Evolutionary conservation across 73 alveolate genomes (phyloP).

Genomic region (Tetrahymena elliotti): DNA sequence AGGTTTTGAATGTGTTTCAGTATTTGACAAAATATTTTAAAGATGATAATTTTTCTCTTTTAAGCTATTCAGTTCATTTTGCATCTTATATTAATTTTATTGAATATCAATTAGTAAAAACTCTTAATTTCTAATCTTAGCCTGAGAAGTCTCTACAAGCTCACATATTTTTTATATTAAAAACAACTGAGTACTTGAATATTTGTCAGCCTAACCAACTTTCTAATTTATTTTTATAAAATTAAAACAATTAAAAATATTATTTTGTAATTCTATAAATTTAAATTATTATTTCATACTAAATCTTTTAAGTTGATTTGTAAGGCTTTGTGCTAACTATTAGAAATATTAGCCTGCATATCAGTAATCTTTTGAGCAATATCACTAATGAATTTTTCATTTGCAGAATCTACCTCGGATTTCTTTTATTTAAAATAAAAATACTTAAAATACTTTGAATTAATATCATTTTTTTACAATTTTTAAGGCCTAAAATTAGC

Average conservation of each 20-base stretch:
- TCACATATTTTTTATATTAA: not conserved
- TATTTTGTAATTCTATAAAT: no score
- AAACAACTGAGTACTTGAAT: not conserved
- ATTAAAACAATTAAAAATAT: no score
- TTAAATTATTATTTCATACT: no score
- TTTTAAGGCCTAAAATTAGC: not conserved
- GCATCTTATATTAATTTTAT: not conserved
- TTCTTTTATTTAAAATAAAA: not conserved
- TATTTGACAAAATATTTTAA: not conserved
- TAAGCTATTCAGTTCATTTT: not conserved
- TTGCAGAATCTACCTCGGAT: not conserved
- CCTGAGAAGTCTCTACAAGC: not conserved
- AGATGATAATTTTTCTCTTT: not conserved
- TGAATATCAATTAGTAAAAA: not conserved
- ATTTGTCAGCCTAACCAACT: not conserved
- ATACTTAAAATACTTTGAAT: not conserved
- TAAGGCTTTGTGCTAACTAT: not conserved
- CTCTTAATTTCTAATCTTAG: not conserved
- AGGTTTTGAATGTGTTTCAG: not conserved
- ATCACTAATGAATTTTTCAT: not conserved
- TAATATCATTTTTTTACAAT: not conserved
- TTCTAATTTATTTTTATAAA: not conserved
- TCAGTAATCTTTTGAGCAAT: not conserved
- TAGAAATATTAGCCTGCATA: not conserved
- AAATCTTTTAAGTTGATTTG: not conserved